Conservation (phyloP, 768 basidiomycete genomes). For the Serendipita indica region DNA sequence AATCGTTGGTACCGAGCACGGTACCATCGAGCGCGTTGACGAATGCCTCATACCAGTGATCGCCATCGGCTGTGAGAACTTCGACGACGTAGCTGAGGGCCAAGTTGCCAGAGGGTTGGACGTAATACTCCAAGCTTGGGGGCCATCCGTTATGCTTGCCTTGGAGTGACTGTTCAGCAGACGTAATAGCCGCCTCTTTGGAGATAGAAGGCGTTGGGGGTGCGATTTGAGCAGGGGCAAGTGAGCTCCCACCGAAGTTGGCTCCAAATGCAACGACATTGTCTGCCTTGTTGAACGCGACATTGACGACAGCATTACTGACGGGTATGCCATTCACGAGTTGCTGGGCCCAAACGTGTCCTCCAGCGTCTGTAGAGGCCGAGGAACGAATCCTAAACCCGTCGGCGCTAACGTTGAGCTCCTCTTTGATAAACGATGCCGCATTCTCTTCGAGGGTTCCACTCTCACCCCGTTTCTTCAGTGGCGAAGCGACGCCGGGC, state of each 20-base stretch:
- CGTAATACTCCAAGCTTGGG: constrained; percentile 29
- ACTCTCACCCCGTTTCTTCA: constrained; percentile 2
- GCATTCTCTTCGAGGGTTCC: background rate
- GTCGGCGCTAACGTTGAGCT: background rate
- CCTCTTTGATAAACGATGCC: background rate
- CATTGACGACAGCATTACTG: constrained; percentile 18
- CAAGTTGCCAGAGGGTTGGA: constrained; percentile 25
- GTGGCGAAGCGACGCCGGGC: constrained; percentile 2
- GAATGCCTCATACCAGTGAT: constrained; percentile 43
- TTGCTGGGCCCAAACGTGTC: constrained; percentile 3
- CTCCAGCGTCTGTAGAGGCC: background rate
- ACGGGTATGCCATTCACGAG: background rate
- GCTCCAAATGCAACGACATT: constrained; percentile 32
- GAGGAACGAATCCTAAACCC: background rate
- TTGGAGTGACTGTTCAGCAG: constrained; percentile 25
- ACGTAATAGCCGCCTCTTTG: constrained; percentile 24
- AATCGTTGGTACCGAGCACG: constrained; percentile 37
- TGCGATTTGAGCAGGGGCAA: constrained; percentile 24
- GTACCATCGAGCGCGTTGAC: constrained; percentile 44
- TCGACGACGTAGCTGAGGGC: constrained; percentile 30
- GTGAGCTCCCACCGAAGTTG: constrained; percentile 36
- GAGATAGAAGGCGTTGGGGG: constrained; percentile 27
- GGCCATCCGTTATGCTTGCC: constrained; percentile 30
- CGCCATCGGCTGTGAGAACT: constrained; percentile 27
- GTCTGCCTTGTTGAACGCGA: constrained; percentile 28